Evolutionary conservation across 306 rosid genomes (phyloP), one percentile per base, ranked within the genome.

Genomic region (Ormosia emarginata): DNA sequence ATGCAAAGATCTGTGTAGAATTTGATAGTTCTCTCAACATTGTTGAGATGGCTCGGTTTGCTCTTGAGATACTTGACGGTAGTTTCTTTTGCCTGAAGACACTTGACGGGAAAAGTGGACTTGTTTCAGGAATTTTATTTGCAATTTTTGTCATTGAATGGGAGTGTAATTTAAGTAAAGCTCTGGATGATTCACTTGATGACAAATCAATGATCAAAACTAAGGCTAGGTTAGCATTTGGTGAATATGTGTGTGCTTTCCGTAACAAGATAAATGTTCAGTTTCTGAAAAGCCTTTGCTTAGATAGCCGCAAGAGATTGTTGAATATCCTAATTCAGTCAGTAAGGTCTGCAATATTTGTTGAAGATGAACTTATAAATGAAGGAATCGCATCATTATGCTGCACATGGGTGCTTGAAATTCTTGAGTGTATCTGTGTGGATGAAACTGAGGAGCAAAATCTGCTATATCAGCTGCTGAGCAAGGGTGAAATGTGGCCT

Each of bases 41-140:
- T 76, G 77, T 83, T 63, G 93, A 88, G 90, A 85, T 79, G 86
- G 92, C 91, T 71, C 84, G 83, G 40, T 88, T 93, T 90, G 85
- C 95, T 67, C 92, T 95, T 61, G 89, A 90, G 74, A 88, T 95
- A 83, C 97, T 95, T 86, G 90, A 90, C 81, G 92, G 92, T 49
- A 85, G 91, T 88, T 82, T 92, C 63, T 87, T 82, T 90, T 88
- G 91, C 88, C 79, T 93, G 73, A 87, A 84, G 85, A 72, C 84
- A 74, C 90, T 93, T 71, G 91, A 85, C 34, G 86, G 84, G 57
- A 88, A 92, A 83, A 86, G 85, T 92, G 87, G 84, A 64, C 82
- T 87, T 77, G 88, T 90, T 77, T 81, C 97, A 24, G 80, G 85
- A 77, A 89, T 95, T 87, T 86, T 91, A 80, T 92, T 96, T 81